These are phyloP conservation scores for Cyathus striatus DNA, from an alignment of 768 basidiomycete genomes.

Conservation along the genomic window DNA sequence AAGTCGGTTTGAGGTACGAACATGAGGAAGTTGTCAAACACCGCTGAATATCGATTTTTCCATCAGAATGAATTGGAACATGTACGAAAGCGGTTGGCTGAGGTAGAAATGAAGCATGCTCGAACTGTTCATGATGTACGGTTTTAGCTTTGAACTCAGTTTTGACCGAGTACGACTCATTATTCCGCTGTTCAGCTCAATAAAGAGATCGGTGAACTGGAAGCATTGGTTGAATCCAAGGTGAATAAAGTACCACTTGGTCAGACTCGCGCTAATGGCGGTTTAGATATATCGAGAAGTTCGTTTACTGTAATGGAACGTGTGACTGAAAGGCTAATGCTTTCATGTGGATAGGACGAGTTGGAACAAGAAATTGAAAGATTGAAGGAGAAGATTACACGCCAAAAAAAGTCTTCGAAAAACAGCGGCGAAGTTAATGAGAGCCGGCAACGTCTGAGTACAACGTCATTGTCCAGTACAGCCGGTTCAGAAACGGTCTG, in stretches of 20 bases:
- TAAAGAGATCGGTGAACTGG: constrained; percentile 90
- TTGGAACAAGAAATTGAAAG: constrained; percentile 81
- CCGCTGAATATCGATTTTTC: background rate
- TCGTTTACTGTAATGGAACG: constrained; percentile 8
- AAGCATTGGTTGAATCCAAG: constrained; percentile 92
- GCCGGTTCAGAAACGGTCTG: constrained; percentile 34
- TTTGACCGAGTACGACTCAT: too few relatives aligned
- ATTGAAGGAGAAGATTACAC: constrained; percentile 64
- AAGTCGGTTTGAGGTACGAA: constrained; percentile 46
- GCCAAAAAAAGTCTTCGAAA: constrained; percentile 59
- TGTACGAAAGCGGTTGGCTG: constrained; percentile 61
- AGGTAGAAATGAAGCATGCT: constrained; percentile 72
- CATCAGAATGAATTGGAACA: constrained; percentile 60
- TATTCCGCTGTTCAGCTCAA: constrained; percentile 58
- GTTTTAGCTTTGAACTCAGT: too few relatives aligned
- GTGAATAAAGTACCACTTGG: constrained; percentile 27
- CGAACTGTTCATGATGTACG: constrained; percentile 64
- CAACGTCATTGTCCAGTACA: constrained; percentile 17
- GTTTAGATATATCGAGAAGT: constrained; percentile 81
- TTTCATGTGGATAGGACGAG: constrained; percentile 59
- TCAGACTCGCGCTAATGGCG: background rate
- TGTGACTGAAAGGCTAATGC: too few relatives aligned
- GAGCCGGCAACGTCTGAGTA: constrained; percentile 19
- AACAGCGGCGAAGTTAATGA: constrained; percentile 32
- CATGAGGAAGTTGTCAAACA: background rate